Conservation (phyloP, 768 basidiomycete species). For the Xanthoconium stramineum region DNA sequence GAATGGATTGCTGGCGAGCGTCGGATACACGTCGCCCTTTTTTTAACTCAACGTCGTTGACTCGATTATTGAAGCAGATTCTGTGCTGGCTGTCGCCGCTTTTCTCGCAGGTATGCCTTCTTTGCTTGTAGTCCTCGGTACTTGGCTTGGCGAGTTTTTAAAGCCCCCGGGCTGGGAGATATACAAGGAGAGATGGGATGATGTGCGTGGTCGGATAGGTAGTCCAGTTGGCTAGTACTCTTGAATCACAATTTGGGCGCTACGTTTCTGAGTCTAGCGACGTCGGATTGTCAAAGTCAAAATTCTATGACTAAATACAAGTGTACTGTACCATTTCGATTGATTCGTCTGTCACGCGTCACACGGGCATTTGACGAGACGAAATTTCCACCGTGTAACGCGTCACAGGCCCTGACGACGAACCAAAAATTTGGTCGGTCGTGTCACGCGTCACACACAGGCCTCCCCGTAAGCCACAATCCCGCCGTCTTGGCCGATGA, state of each 20-base stretch:
- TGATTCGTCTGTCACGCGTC: too few relatives aligned
- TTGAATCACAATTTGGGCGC: not conserved
- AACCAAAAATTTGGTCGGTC: too few relatives aligned
- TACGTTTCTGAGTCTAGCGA: not conserved
- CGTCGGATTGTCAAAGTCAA: too few relatives aligned
- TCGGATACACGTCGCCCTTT: not conserved
- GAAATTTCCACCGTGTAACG: too few relatives aligned
- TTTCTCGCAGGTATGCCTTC: not conserved
- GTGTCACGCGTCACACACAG: too few relatives aligned
- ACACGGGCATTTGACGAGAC: too few relatives aligned
- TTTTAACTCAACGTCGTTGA: not conserved
- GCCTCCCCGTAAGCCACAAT: too few relatives aligned
- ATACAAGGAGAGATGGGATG: not conserved
- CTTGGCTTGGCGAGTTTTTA: not conserved
- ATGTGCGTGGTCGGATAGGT: not conserved
- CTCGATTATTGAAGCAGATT: not conserved
- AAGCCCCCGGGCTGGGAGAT: not conserved
- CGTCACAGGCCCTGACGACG: too few relatives aligned
- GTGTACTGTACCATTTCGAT: too few relatives aligned
- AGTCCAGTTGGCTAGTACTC: not conserved
- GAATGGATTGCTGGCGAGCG: not conserved
- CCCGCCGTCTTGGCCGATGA: too few relatives aligned
- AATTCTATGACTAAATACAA: too few relatives aligned
- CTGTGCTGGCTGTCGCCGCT: not conserved
- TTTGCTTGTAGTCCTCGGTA: too few relatives aligned